Conservation (phyloP, 2,329 filamentous ascomycete species). For the Phialophora macrospora region DNA sequence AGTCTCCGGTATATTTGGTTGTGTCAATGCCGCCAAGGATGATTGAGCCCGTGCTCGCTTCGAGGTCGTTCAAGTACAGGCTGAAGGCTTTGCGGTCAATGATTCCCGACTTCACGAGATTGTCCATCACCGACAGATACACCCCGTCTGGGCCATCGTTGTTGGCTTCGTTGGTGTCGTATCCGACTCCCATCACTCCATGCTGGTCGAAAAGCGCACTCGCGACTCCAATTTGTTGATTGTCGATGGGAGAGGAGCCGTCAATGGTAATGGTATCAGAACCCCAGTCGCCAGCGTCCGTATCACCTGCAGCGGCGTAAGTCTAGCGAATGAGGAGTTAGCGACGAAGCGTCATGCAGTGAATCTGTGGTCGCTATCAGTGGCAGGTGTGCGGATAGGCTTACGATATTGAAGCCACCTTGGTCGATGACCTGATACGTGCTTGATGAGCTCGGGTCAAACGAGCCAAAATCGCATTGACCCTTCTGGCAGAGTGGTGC, state of each 20-base stretch:
- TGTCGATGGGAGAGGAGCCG: conserved; percentile 26
- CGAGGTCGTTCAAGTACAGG: conserved; percentile 35
- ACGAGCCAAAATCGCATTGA: conserved; percentile 31
- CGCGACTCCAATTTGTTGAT: conserved; percentile 34
- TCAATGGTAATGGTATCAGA: conserved; percentile 32
- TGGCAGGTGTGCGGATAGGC: not conserved
- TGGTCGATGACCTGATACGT: conserved; percentile 30
- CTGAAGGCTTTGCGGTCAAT: conserved; percentile 35
- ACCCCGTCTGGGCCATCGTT: conserved; percentile 21
- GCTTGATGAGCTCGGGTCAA: conserved; percentile 23
- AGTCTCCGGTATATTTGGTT: conserved; percentile 64
- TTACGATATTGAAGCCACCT: conserved; percentile 35
- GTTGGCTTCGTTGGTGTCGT: conserved; percentile 25
- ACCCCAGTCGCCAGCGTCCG: conserved; percentile 35
- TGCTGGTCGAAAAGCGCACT: conserved; percentile 24
- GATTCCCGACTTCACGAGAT: conserved; percentile 29
- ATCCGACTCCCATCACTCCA: conserved; percentile 37
- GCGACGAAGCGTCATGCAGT: not conserved
- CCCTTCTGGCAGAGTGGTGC: conserved; percentile 26
- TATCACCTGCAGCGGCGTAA: conserved; percentile 31
- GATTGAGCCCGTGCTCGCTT: conserved; percentile 53
- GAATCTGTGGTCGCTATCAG: not conserved
- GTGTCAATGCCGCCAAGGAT: conserved; percentile 77
- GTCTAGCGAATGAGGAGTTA: conserved; percentile 21
- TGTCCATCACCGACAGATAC: conserved; percentile 33